Evolutionary conservation across 2,329 filamentous ascomycete species (phyloP).

Genomic region (Penicillium sp.): DNA sequence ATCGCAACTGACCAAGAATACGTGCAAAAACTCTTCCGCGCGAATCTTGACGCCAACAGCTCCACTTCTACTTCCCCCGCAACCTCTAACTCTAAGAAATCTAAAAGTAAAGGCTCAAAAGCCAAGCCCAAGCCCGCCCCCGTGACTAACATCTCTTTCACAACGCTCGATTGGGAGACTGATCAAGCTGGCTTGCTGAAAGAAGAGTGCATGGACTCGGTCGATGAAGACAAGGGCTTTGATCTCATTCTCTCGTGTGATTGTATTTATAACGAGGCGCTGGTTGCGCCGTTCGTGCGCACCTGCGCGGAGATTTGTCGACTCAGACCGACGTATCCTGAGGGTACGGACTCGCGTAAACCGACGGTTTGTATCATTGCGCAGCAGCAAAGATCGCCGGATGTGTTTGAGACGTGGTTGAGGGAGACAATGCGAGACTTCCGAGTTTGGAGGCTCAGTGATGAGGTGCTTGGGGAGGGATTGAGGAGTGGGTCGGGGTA

Average conservation of each 20-base stretch:
- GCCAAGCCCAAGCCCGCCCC: not conserved
- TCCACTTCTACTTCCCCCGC: not conserved
- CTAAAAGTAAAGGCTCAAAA: slow-evolving; percentile 7
- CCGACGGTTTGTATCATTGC: slow-evolving; percentile 77
- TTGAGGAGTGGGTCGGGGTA: slow-evolving; percentile 71
- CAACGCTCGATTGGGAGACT: slow-evolving; percentile 79
- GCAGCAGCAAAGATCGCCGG: slow-evolving; percentile 82
- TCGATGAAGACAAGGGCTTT: slow-evolving; percentile 50
- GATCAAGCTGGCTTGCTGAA: slow-evolving; percentile 43
- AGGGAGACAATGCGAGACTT: slow-evolving; percentile 67
- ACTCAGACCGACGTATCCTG: slow-evolving; percentile 48
- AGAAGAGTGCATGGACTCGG: slow-evolving; percentile 33
- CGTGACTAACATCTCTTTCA: slow-evolving; percentile 55
- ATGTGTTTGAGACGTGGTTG: slow-evolving; percentile 84
- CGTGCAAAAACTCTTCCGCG: slow-evolving; percentile 71
- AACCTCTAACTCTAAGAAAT: slow-evolving; percentile 1
- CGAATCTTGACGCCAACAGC: slow-evolving; percentile 64
- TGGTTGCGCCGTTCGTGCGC: slow-evolving; percentile 79
- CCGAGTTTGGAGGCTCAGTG: slow-evolving; percentile 73
- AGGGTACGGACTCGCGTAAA: slow-evolving; percentile 12
- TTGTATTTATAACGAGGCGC: slow-evolving; percentile 90
- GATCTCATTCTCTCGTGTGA: slow-evolving; percentile 83
- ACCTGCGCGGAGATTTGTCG: slow-evolving; percentile 75
- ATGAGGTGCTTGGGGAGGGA: slow-evolving; percentile 59
- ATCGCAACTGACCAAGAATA: slow-evolving; percentile 88